Conservation (phyloP, 1,284 basidiomycete genomes). For the Tremellales sp. region DNA sequence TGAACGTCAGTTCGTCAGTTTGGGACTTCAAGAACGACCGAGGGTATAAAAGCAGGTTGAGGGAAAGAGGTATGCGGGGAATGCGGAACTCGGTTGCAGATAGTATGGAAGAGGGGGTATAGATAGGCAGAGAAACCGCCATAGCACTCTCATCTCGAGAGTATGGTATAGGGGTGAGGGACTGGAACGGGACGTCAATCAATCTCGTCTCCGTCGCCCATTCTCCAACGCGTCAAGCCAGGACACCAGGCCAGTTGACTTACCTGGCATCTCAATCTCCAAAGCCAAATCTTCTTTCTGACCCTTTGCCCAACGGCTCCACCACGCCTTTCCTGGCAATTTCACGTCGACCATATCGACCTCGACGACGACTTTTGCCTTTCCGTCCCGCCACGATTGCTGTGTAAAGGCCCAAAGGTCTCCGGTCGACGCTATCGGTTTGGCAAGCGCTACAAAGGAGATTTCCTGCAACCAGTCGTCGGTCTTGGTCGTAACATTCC, state of each 20-base stretch:
- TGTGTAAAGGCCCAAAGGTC: slow-evolving; percentile 37
- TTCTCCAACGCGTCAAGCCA: too few relatives aligned
- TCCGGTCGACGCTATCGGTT: slow-evolving; percentile 33
- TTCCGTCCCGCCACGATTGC: slow-evolving; percentile 34
- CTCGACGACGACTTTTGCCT: slow-evolving; percentile 23
- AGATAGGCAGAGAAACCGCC: too few relatives aligned
- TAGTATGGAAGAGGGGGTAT: too few relatives aligned
- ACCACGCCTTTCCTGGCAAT: slow-evolving; percentile 24
- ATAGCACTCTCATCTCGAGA: slow-evolving; percentile 6
- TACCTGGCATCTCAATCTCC: slow-evolving; percentile 32
- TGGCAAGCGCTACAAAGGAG: slow-evolving; percentile 28
- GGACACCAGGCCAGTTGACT: too few relatives aligned
- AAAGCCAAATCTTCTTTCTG: slow-evolving; percentile 29
- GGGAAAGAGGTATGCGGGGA: too few relatives aligned
- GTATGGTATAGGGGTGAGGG: slow-evolving; percentile 20
- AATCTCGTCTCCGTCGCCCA: too few relatives aligned
- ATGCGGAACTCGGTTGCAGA: too few relatives aligned
- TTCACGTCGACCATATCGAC: slow-evolving; percentile 21
- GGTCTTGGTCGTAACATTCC: slow-evolving; percentile 6
- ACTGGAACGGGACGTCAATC: slow-evolving; percentile 23
- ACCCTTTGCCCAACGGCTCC: slow-evolving; percentile 22
- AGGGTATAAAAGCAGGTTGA: too few relatives aligned
- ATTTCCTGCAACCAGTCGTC: slow-evolving; percentile 30
- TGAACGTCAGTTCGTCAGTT: slow-evolving; percentile 3
- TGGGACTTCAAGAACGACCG: too few relatives aligned